phyloP scores from a whole-genome alignment of 345 rosid genomes.

The Luvunga scandens region DNA sequence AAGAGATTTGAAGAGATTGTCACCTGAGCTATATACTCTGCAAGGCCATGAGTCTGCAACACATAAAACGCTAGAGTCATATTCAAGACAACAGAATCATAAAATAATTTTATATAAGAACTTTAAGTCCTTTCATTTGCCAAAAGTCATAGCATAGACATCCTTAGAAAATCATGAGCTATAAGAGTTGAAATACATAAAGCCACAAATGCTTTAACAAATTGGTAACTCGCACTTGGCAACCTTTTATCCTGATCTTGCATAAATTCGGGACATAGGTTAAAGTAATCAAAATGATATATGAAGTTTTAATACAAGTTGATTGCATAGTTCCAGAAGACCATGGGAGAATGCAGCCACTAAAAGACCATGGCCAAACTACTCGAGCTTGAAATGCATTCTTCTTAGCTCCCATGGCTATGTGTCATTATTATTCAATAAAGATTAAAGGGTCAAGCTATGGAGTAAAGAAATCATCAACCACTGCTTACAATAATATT shows the following conservation, averaged over 20 bases:
- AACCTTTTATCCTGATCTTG: not conserved
- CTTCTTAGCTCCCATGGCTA: not conserved
- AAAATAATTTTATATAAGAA: not conserved
- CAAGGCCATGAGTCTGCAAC: conserved; percentile 89
- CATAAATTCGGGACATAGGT: not conserved
- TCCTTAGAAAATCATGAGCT: not conserved
- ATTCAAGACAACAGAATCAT: conserved; percentile 7
- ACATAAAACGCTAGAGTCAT: conserved; percentile 27
- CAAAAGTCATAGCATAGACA: not conserved
- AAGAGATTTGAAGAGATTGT: conserved; percentile 21
- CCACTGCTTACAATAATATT: no score
- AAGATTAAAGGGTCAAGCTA: not conserved
- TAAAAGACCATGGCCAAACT: not conserved
- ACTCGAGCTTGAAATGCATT: not conserved
- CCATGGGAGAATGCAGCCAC: not conserved
- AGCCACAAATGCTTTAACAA: not conserved
- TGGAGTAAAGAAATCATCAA: no score
- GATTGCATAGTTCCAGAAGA: not conserved
- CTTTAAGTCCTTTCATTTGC: not conserved
- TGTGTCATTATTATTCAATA: not conserved
- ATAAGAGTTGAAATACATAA: not conserved
- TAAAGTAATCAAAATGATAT: not conserved
- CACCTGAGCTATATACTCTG: conserved; percentile 99
- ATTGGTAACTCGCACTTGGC: not conserved
- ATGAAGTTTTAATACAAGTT: not conserved